Evolutionary conservation across 2,329 filamentous ascomycete species (phyloP).

Genomic region (Penicillium sp.): DNA sequence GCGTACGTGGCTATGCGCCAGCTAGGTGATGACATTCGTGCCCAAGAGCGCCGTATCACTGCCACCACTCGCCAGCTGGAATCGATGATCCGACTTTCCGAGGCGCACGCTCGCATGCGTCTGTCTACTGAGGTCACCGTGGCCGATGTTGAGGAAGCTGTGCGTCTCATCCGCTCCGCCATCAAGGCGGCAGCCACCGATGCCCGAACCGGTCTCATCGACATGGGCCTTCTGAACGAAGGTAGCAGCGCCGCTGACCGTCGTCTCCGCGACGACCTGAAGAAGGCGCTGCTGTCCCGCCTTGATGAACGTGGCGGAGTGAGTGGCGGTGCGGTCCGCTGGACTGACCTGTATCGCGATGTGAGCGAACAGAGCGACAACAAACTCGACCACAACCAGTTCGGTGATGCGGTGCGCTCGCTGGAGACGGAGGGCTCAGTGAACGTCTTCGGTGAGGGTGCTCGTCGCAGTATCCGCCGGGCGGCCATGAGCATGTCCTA

Average conservation of each 20-base stretch:
- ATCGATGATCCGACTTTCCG: slow-evolving; percentile 94
- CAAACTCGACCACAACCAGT: slow-evolving; percentile 74
- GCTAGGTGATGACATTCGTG: slow-evolving; percentile 81
- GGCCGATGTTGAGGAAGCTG: slow-evolving; percentile 83
- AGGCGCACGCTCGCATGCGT: slow-evolving; percentile 98
- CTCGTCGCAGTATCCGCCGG: slow-evolving; percentile 76
- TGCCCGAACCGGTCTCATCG: slow-evolving; percentile 82
- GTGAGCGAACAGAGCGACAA: slow-evolving; percentile 69
- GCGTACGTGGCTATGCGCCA: slow-evolving; percentile 94
- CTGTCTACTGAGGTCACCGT: slow-evolving; percentile 72
- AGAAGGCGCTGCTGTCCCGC: slow-evolving; percentile 70
- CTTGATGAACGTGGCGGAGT: slow-evolving; percentile 78
- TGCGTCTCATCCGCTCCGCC: slow-evolving; percentile 87
- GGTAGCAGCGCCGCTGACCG: slow-evolving; percentile 89
- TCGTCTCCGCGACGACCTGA: slow-evolving; percentile 77
- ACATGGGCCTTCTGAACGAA: slow-evolving; percentile 93
- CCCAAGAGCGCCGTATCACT: slow-evolving; percentile 92
- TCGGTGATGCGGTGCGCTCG: slow-evolving; percentile 74
- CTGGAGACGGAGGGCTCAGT: slow-evolving; percentile 84
- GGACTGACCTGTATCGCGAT: slow-evolving; percentile 72
- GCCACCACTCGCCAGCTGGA: slow-evolving; percentile 96
- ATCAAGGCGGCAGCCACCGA: slow-evolving; percentile 98
- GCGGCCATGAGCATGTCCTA: slow-evolving; percentile 22
- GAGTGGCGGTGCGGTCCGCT: slow-evolving; percentile 65
- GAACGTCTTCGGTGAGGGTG: slow-evolving; percentile 79